Percentiles rank a stretch among this genome's conserved stretches.
These are phyloP conservation scores for Xylaria acuta DNA, from an alignment of 495 filamentous ascomycete genomes.

Conservation along the genomic window DNA sequence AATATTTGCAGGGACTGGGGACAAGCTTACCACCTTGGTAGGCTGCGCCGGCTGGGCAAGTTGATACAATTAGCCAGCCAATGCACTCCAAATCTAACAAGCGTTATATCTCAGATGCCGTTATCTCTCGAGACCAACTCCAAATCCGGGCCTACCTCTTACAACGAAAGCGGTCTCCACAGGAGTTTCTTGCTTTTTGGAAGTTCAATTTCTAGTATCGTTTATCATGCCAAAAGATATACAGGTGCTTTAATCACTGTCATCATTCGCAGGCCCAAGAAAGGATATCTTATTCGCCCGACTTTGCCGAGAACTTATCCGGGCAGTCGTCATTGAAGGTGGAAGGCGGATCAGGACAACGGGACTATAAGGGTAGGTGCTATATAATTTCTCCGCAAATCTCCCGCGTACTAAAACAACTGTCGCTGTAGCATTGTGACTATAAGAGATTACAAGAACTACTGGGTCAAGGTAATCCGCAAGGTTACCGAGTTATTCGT, in stretches of 20 bases:
- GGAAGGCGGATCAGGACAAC: neutral
- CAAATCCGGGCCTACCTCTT: neutral
- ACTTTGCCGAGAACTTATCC: conserved; percentile 1
- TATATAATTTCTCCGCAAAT: neutral
- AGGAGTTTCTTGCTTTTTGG: neutral
- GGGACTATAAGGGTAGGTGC: neutral
- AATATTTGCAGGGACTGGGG: too few species aligned
- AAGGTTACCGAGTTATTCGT: neutral
- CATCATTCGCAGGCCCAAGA: neutral
- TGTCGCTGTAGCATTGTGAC: neutral
- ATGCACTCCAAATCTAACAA: neutral
- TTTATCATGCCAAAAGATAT: neutral
- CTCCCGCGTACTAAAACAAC: neutral
- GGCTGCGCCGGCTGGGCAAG: neutral
- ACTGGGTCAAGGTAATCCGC: neutral
- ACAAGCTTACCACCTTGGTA: neutral
- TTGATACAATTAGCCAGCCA: neutral
- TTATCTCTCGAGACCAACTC: neutral
- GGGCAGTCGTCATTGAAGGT: neutral
- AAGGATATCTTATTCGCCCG: neutral
- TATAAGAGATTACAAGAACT: neutral
- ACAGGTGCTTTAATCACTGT: neutral
- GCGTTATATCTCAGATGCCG: neutral
- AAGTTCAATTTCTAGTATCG: neutral
- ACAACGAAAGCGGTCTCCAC: neutral